Conservation (phyloP, 1,284 basidiomycete genomes). For the Calocybe gambosa region DNA sequence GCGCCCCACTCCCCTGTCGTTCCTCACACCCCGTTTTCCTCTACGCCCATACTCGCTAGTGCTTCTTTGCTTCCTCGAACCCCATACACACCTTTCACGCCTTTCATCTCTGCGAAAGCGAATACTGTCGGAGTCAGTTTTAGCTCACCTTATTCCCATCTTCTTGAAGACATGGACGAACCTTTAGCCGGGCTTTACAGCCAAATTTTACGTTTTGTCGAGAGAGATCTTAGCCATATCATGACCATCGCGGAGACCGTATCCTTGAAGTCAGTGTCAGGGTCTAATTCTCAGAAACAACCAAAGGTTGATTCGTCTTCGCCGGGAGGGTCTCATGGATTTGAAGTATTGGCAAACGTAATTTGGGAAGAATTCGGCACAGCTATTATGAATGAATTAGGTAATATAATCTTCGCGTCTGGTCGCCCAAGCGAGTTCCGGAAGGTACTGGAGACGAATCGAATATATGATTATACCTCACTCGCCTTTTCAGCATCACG, state of each 20-base stretch:
- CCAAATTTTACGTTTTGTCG: constrained; percentile 75
- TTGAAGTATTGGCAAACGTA: constrained; percentile 81
- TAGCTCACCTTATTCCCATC: constrained; percentile 35
- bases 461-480: neutral
- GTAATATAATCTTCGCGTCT: constrained; percentile 79
- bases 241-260: constrained; percentile 74
- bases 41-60: constrained; percentile 22
- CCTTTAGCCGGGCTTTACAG: constrained; percentile 74
- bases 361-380: constrained; percentile 82
- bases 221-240: constrained; percentile 62
- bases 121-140: constrained; percentile 31
- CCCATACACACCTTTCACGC: constrained; percentile 68
- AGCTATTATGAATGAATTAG: constrained; percentile 80
- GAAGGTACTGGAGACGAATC: constrained; percentile 44
- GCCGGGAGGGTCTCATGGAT: constrained; percentile 36
- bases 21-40: constrained; percentile 63
- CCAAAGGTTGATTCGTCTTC: constrained; percentile 6
- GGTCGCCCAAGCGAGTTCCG: constrained; percentile 89
- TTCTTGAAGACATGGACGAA: constrained; percentile 60
- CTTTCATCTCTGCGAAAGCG: constrained; percentile 47
- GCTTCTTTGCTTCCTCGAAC: constrained; percentile 43
- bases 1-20: constrained; percentile 68
- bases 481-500: constrained; percentile 59
- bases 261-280: constrained; percentile 38
- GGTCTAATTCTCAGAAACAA: constrained; percentile 19